Base-by-base conservation (phyloP, 1,139 yeast species). In the Taiozyma sp. region DNA sequence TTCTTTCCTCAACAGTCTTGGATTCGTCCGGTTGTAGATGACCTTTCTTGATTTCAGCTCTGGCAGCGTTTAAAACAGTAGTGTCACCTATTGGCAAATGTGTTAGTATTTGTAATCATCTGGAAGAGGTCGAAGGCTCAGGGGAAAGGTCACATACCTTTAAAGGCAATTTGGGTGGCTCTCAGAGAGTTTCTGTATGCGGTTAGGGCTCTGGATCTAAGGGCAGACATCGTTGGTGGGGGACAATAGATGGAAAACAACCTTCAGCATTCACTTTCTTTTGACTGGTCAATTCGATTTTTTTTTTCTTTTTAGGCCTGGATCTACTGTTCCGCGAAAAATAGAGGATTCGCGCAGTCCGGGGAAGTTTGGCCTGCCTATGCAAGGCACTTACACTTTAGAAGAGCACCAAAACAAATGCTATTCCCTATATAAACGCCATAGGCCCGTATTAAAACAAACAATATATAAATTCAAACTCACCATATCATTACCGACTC, bases 151-250 rank as follows among this genome's bases (percentile, higher is more conserved):
- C 16, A 59, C 65, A 4, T 47, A 55, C 72, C 74, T 30, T 70
- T 67, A 66, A 90, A 90, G 0, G 93, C 95, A 4, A 81, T 60
- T 44, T 73, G 71, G 1, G 95, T 83, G 14, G 96, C 92, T 60
- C 93, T 76, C 52, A 85, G 70, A 2, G 91, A 87, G 48, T 74
- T 72, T 63, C 90, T 78, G 67, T 87, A 90, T 0, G 92, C 91
- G 24, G 71, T 60, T 41, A 78, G 61, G 0, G 83, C 79, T 53
- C 63, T 65, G 23, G 46, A 22, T 22, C 43, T 40, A 13, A 40
- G 14, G 14, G 41, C 41, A 19, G 41, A 38, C 41, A 38, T 38
- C 6, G 41, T 38, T 38, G 24, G 7, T n/a, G 24, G 8, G 2
- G 9, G 9, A 12, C 7, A 9, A 12, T 16, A 19, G 24, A 10